phyloP scores from a whole-genome alignment of 2,329 filamentous ascomycete species.

The Phoma sp. region DNA sequence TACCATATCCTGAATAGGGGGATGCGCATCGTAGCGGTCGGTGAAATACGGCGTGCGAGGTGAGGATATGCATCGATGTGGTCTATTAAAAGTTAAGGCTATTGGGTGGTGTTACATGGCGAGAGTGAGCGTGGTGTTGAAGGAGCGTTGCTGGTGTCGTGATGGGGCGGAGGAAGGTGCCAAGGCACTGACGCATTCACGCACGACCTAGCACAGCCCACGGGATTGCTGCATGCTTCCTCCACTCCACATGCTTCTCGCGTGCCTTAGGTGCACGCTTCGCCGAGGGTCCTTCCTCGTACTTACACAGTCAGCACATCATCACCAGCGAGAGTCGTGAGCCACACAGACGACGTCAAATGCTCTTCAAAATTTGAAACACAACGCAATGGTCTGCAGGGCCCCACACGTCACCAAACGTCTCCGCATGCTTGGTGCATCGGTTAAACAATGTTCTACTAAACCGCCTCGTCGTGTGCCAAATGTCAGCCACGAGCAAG shows the following conservation, averaged over 20 bases:
- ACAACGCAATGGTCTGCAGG: background rate
- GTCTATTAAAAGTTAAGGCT: constrained; percentile 35
- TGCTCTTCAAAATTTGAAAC: background rate
- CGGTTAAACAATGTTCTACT: constrained; percentile 11
- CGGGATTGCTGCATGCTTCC: constrained; percentile 14
- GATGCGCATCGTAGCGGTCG: constrained; percentile 49
- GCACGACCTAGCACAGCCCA: constrained; percentile 22
- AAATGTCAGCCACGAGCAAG: background rate
- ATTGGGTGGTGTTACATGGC: constrained; percentile 27
- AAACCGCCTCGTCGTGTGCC: background rate
- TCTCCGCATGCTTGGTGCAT: background rate
- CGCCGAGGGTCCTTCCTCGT: background rate
- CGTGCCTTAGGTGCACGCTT: background rate
- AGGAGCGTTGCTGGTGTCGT: constrained; percentile 17
- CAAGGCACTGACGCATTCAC: constrained; percentile 30
- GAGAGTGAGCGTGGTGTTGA: constrained; percentile 19
- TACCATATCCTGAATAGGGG: constrained; percentile 81
- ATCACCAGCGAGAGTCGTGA: background rate
- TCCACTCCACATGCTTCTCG: background rate
- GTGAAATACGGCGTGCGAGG: constrained; percentile 5
- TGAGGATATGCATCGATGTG: constrained; percentile 29
- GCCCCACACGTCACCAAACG: background rate
- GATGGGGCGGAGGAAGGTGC: constrained; percentile 23
- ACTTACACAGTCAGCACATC: background rate
- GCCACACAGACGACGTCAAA: background rate